Evolutionary conservation across 2,329 filamentous ascomycete species (phyloP).

Genomic region (Exophiala viscosa): DNA sequence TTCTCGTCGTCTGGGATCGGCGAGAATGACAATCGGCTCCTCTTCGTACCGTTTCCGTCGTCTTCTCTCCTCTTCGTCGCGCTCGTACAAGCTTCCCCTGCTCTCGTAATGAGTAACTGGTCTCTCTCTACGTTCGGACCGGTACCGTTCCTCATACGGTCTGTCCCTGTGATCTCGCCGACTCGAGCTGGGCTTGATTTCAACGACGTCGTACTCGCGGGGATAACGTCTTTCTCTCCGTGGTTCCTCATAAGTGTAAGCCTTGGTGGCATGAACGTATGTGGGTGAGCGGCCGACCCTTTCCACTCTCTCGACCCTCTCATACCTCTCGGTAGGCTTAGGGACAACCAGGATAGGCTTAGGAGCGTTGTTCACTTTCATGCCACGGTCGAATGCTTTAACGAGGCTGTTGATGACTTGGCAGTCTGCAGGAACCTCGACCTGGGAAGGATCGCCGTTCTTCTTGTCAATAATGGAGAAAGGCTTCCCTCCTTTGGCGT

Average conservation of each 20-base stretch:
- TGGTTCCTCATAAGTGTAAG: constrained; percentile 9
- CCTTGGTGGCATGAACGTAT: constrained; percentile 1
- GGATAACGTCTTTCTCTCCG: constrained; percentile 12
- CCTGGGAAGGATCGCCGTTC: constrained; percentile 35
- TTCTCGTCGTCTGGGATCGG: constrained; percentile 16
- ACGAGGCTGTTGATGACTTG: constrained; percentile 37
- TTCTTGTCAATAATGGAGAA: constrained; percentile 44
- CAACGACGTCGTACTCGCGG: constrained; percentile 13
- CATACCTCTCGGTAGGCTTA: constrained; percentile 1
- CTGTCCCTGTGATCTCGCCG: constrained; percentile 10
- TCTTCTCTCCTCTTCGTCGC: constrained; percentile 18
- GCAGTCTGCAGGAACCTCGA: constrained; percentile 41
- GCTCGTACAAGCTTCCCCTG: constrained; percentile 19
- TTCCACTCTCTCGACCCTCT: background rate
- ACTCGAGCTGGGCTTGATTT: constrained; percentile 17
- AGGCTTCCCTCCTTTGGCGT: constrained; percentile 35
- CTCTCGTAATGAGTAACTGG: constrained; percentile 14
- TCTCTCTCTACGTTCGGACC: constrained; percentile 9
- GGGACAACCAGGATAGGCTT: constrained; percentile 6
- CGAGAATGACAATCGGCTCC: constrained; percentile 22
- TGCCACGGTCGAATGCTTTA: constrained; percentile 41
- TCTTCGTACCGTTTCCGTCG: constrained; percentile 16
- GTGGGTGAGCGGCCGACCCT: background rate
- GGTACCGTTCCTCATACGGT: constrained; percentile 9
- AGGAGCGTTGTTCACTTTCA: constrained; percentile 25